A percentile compares a stretch with the other conserved stretches of the same genome.
phyloP scores from a whole-genome alignment of 1,139 yeast genomes.

The Yamadazyma sp. region DNA sequence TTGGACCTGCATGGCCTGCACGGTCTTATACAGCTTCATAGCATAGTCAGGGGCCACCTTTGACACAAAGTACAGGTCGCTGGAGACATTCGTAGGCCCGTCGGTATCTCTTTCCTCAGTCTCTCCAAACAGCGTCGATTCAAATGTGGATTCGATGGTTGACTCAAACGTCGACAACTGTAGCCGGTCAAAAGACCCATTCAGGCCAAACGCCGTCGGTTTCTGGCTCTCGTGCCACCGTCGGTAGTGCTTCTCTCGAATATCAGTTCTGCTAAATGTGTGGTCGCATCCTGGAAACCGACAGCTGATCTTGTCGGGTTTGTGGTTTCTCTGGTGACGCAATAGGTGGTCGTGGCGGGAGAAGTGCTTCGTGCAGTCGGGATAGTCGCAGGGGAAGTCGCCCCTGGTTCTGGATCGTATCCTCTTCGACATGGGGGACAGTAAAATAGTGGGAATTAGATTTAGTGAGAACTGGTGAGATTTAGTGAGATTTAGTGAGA shows the following conservation, averaged over 20 bases:
- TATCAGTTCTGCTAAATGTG: constrained; percentile 36
- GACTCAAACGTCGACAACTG: too few relatives aligned
- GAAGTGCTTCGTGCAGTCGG: constrained; percentile 32
- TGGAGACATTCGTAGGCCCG: neutral
- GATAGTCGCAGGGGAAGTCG: constrained; percentile 16
- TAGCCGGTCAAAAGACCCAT: too few relatives aligned
- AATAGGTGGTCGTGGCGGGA: constrained; percentile 39
- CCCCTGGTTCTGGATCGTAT: constrained; percentile 14
- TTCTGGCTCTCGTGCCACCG: neutral
- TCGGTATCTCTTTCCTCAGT: neutral
- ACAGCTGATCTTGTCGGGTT: constrained; percentile 30
- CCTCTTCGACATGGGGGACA: constrained; percentile 1
- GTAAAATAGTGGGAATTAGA: too few relatives aligned
- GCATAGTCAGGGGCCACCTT: too few relatives aligned
- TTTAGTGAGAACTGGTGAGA: neutral
- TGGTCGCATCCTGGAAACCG: constrained; percentile 31
- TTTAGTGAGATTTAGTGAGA: neutral
- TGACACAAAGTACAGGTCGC: too few relatives aligned
- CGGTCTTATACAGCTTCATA: too few relatives aligned
- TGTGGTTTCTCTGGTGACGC: constrained; percentile 40
- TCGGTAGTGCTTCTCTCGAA: constrained; percentile 31
- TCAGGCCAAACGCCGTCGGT: neutral
- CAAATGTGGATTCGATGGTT: too few relatives aligned
- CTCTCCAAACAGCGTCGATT: too few relatives aligned
- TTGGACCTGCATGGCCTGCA: too few relatives aligned